A percentile compares a stretch with the other conserved stretches of the same genome.
These are phyloP conservation scores for Arthrobotrys sphaeroides DNA, from an alignment of 2,329 filamentous ascomycete genomes.

Conservation along the genomic window DNA sequence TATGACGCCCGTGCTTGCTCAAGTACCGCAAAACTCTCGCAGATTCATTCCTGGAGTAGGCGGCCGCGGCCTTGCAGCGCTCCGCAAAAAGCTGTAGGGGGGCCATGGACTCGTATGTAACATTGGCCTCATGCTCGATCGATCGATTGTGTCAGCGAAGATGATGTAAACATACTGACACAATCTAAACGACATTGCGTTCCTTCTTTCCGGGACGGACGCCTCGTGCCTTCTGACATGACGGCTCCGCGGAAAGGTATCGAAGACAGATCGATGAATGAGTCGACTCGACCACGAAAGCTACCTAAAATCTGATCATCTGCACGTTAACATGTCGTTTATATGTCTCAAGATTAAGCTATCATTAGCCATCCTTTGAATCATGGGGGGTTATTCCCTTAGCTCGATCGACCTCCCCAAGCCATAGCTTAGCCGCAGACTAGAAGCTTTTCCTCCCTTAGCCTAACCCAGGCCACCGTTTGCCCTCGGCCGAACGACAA, in stretches of 20 bases:
- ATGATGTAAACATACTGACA: slow-evolving; percentile 23
- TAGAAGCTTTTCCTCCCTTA: not conserved
- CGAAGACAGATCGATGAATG: not conserved
- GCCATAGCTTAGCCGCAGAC: slow-evolving; percentile 15
- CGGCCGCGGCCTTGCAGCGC: not conserved
- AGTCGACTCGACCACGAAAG: not conserved
- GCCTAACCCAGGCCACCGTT: not conserved
- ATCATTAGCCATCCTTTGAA: not conserved
- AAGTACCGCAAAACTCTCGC: slow-evolving; percentile 20
- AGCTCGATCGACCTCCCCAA: not conserved
- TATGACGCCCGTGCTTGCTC: not conserved
- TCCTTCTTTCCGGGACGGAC: not conserved
- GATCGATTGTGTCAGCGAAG: slow-evolving; percentile 11
- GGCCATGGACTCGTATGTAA: not conserved
- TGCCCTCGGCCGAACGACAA: slow-evolving; percentile 16
- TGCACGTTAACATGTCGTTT: too few relatives aligned
- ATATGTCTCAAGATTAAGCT: slow-evolving; percentile 12
- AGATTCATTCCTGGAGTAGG: not conserved
- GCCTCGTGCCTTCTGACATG: not conserved
- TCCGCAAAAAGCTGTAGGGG: not conserved
- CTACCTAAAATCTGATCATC: slow-evolving; percentile 8
- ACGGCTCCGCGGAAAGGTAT: not conserved
- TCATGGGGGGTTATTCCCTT: not conserved
- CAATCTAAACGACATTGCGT: not conserved
- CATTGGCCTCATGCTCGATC: slow-evolving; percentile 2